Evolutionary conservation across 2,329 filamentous ascomycete species (phyloP).

Genomic region (Paraphaeosphaeria minitans): DNA sequence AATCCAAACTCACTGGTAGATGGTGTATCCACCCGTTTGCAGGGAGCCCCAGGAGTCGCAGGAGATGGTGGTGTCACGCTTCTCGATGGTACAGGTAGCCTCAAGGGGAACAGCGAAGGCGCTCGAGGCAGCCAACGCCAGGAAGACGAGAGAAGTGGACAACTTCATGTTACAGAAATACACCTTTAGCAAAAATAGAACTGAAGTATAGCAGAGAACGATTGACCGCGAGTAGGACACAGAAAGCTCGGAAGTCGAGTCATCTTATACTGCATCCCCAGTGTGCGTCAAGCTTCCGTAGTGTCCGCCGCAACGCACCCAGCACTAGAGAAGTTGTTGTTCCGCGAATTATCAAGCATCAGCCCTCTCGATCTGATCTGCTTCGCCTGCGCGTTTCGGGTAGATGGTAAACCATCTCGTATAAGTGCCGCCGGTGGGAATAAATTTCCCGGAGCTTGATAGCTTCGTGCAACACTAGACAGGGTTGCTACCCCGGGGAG

Average conservation of each 20-base stretch:
- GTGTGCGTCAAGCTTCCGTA: not conserved
- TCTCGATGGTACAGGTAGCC: conserved; percentile 2
- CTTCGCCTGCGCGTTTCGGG: not conserved
- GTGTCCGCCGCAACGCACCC: not conserved
- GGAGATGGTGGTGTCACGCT: conserved; percentile 8
- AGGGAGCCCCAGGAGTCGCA: conserved; percentile 4
- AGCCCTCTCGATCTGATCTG: not conserved
- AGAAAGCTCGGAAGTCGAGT: not conserved
- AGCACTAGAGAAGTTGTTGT: conserved; percentile 3
- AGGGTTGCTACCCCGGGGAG: not conserved
- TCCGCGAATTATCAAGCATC: conserved; percentile 9
- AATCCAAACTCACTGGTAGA: not conserved
- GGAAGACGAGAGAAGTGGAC: not conserved
- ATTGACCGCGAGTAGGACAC: not conserved
- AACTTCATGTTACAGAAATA: conserved; percentile 3
- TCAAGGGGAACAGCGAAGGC: conserved; percentile 3
- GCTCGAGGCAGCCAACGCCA: conserved; percentile 6
- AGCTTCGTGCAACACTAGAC: not conserved
- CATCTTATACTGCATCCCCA: conserved; percentile 1
- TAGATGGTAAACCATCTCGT: not conserved
- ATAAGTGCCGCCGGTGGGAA: conserved; percentile 8
- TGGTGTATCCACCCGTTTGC: conserved; percentile 2
- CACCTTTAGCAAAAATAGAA: not conserved
- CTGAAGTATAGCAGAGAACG: not conserved
- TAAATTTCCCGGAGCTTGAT: conserved; percentile 8